A percentile compares a stretch with the other conserved stretches of the same genome.
Evolutionary conservation across 192 early-diverging fungal genomes (phyloP).

Genomic region (Entomortierella lignicola): DNA sequence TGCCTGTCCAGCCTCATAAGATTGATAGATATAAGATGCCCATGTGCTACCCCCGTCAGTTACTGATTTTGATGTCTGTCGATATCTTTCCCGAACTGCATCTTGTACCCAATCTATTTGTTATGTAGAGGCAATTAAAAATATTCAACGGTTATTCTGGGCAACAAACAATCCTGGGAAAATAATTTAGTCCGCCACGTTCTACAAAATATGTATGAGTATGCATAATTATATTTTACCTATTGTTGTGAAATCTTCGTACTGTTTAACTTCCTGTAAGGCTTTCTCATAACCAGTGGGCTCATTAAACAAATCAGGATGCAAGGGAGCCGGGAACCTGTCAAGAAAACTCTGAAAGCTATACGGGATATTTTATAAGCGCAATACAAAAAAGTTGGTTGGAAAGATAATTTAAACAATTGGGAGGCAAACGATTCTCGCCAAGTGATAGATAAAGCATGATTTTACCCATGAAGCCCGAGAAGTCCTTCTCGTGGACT

Average conservation of each 20-base stretch:
- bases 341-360: constrained; percentile 54
- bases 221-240: constrained; percentile 51
- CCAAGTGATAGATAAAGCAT: too few species aligned
- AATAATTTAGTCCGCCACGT: too few species aligned
- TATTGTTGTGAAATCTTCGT: constrained; percentile 78
- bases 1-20: constrained; percentile 79
- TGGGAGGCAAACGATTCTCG: too few species aligned
- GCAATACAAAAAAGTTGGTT: not conserved
- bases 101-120: constrained; percentile 74
- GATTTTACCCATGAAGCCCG: constrained; percentile 33
- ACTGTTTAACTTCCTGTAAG: constrained; percentile 63
- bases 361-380: not conserved
- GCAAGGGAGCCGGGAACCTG: constrained; percentile 42
- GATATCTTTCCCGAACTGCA: constrained; percentile 68
- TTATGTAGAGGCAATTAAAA: constrained; percentile 1
- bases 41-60: constrained; percentile 57
- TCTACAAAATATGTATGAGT: too few species aligned
- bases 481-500: constrained; percentile 31
- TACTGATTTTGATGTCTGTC: constrained; percentile 54
- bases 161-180: not conserved
- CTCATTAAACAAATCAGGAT: constrained; percentile 51
- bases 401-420: too few species aligned
- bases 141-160: not conserved
- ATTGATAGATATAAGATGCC: constrained; percentile 60
- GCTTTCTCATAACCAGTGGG: constrained; percentile 61